A percentile compares a stretch with the other conserved stretches of the same genome.
Evolutionary conservation across 2,329 filamentous ascomycete species (phyloP).

Genomic region (Aspergillus pseudoterreus): DNA sequence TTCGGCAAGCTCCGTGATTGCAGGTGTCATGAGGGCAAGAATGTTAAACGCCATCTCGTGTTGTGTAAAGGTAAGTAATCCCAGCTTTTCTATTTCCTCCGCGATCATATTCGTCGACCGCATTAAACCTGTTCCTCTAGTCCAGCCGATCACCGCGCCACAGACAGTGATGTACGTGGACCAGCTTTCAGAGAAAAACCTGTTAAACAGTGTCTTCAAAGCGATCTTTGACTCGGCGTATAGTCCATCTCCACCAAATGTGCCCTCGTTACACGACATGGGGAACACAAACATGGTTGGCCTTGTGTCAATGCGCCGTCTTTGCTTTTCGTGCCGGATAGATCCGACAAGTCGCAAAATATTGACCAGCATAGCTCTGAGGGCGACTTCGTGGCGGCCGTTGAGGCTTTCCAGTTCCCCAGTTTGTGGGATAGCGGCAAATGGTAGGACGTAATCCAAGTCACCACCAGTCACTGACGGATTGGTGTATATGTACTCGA

Average conservation of each 20-base stretch:
- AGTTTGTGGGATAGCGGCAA: conserved; percentile 40
- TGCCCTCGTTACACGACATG: conserved; percentile 44
- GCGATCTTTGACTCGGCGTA: conserved; percentile 47
- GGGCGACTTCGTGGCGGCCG: conserved; percentile 13
- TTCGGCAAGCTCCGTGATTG: conserved; percentile 28
- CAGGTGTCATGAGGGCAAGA: conserved; percentile 30
- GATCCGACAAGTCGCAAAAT: conserved; percentile 36
- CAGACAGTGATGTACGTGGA: conserved; percentile 35
- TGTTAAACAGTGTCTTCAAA: conserved; percentile 17
- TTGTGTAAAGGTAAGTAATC: conserved; percentile 39
- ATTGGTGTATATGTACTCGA: conserved; percentile 35
- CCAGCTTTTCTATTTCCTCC: conserved; percentile 34
- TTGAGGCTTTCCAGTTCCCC: conserved; percentile 35
- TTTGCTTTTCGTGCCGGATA: conserved; percentile 19
- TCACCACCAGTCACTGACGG: conserved; percentile 26
- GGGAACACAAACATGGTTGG: conserved; percentile 42
- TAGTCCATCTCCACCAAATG: conserved; percentile 42
- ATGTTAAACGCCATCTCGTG: conserved; percentile 43
- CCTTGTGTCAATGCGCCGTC: conserved; percentile 19
- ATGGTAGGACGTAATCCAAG: conserved; percentile 41
- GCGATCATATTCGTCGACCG: conserved; percentile 40
- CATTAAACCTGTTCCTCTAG: conserved; percentile 45
- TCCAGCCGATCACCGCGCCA: conserved; percentile 46
- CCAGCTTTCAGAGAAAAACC: conserved; percentile 18
- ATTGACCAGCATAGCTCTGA: conserved; percentile 34